Evolutionary conservation across 495 filamentous ascomycete genomes (phyloP), one percentile per base, ranked within the genome.

Genomic region (Cenococcum geophilum): DNA sequence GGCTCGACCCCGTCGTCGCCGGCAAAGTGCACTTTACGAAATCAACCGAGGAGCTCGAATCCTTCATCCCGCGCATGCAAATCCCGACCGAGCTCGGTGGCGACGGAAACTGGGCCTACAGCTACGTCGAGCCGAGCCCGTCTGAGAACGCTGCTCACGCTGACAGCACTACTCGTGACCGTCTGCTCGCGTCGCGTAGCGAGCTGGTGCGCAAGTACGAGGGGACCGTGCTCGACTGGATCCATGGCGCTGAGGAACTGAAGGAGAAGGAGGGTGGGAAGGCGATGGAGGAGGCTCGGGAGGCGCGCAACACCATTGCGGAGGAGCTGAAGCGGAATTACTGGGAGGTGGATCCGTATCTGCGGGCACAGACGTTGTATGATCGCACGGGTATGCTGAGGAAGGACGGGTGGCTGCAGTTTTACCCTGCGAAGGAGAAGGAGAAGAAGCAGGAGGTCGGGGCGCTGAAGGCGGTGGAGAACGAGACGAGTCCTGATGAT

Each of bases 1-100:
- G 92, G 95, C 85, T 98, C 40, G 93, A 98, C 74, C 93, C 93
- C 0, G 95, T 97, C 11, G 95, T 97, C 25, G 95, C 93, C 43
- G 79, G 82, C 62, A 97, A 98, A 74, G 87, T 98, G 43, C 87
- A 97, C 71, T 98, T 98, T 76, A 95, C 91, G 59, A 92, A 90
- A 64, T 89, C 81, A 63, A 71, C 83, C 62, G 80, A 86, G 45
- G 93, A 97, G 43, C 76, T 98, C 55, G 83, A 88, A 68, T 75
- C 82, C 23, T 97, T 87, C 73, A 85, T 98, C 62, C 78, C 83
- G 4, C 76, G 74, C 25, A 77, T 78, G 43, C 88, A 86, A 57
- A 90, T 97, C 64, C 78, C 84, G 57, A 85, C 84, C 61, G 91
- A 92, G 53, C 77, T 96, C 12, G 91, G 89, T 22, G 93, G 92